Evolutionary conservation across 108 stramenopile species (phyloP), one percentile per base, ranked within the genome.

Genomic region (Aurantiochytrium sp.): DNA sequence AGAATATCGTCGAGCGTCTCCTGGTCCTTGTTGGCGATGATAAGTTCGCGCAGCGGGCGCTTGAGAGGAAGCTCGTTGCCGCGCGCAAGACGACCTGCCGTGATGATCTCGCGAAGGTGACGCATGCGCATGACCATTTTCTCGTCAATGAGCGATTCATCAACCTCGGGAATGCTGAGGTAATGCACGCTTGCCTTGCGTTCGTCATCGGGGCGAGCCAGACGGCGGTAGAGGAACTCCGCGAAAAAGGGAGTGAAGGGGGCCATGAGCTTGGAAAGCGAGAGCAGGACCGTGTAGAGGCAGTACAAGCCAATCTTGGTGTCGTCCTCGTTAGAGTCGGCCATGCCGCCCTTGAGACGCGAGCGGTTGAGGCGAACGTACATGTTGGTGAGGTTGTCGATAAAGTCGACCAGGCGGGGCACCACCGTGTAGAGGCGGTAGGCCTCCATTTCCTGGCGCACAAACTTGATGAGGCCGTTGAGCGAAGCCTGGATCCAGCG

Each of bases 211-310:
- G 97, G 88, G 89, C 96, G 95, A 60, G 98, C 94, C 60, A 99
- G 94, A 59, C 97, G 95, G 89, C 97, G 98, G 94, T 99, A 99
- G 59, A 98, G 96, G 91, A 93, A 98, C 92, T 99, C 99, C 18
- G 98, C 92, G 89, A 99, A 97, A 95, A 99, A 99, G 4, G 99
- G 99, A 43, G 98, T 98, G 93, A 99, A 98, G 8, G 99, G 99
- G 4, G 96, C 98, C 98, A 99, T 98, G 58, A 98, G 92, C 64
- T 96, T 94, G 44, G 96, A 95, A 71, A 99, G 96, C 88, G 96
- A 93, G 89, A 97, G 90, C 88, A 99, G 93, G 21, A 98, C 97
- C 92, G 98, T 96, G 90, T 98, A 99, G 23, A 99, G 94, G 18
- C 97, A 96, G 90, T 57, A 73, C 45, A 99, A 90, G n/a, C 97